These are phyloP conservation scores for Boechera retrofracta DNA, from an alignment of 345 rosid species.

Conservation along the genomic window DNA sequence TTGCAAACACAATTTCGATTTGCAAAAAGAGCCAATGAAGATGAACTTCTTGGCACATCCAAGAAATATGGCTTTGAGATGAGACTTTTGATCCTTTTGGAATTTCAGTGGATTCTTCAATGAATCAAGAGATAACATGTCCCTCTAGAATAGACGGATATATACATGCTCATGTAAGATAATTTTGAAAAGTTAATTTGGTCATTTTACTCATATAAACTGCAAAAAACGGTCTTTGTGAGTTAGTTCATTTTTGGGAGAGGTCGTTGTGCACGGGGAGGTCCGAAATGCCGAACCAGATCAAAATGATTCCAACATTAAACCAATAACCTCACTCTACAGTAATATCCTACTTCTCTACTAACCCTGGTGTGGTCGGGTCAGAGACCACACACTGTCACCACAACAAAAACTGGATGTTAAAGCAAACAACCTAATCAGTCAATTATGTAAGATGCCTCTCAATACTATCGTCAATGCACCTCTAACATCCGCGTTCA, in stretches of 20 bases:
- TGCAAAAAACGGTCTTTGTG: not conserved
- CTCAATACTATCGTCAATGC: slow-evolving; percentile 11
- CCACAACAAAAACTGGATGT: not conserved
- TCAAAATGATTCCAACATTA: not conserved
- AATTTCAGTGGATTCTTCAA: no score
- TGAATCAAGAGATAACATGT: no score
- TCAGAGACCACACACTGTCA: not conserved
- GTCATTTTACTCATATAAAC: not conserved
- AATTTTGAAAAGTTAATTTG: not conserved
- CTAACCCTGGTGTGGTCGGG: slow-evolving; percentile 1
- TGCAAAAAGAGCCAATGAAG: no score
- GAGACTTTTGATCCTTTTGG: no score
- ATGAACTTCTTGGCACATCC: no score
- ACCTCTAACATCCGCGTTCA: not conserved
- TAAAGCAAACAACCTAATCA: slow-evolving; percentile 7
- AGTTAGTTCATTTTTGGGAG: not conserved
- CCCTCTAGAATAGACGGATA: no score
- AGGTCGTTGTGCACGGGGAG: not conserved
- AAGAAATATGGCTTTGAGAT: no score
- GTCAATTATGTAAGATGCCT: not conserved
- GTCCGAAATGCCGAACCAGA: not conserved
- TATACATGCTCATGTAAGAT: not conserved
- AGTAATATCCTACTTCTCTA: not conserved
- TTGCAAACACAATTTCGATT: no score
- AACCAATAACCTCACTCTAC: slow-evolving; percentile 6